Conservation (phyloP, 805 yeast species). For the Yamadazyma insecticola region DNA sequence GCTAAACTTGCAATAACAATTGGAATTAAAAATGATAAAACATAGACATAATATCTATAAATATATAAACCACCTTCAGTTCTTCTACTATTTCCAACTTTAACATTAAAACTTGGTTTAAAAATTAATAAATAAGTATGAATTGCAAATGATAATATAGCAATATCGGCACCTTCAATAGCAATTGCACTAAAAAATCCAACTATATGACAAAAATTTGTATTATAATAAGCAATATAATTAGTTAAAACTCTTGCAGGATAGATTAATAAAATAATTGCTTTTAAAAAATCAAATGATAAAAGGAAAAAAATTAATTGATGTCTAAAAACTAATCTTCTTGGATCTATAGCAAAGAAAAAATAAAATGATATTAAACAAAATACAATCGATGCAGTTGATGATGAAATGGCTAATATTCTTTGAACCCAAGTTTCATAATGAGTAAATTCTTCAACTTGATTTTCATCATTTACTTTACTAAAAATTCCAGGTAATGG, state of each 20-base stretch:
- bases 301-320: conserved; percentile 63
- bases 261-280: conserved; percentile 60
- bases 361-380: conserved; percentile 62
- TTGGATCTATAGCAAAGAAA: conserved; percentile 59
- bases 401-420: conserved; percentile 33
- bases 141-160: conserved; percentile 75
- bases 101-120: conserved; percentile 46
- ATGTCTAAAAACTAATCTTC: conserved; percentile 61
- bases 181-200: conserved; percentile 81
- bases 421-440: conserved; percentile 28
- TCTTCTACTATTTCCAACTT: conserved; percentile 28
- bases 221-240: conserved; percentile 40
- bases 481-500: too few relatives aligned
- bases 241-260: conserved; percentile 54
- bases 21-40: conserved; percentile 56
- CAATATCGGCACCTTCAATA: conserved; percentile 83
- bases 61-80: conserved; percentile 72
- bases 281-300: conserved; percentile 73
- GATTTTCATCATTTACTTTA: conserved; percentile 13
- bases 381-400: conserved; percentile 32
- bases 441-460: conserved; percentile 23
- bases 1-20: conserved; percentile 66
- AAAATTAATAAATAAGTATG: conserved; percentile 77
- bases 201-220: conserved; percentile 54
- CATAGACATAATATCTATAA: conserved; percentile 55